Conservation (phyloP, 768 basidiomycete genomes). For the Boletus huronensis region DNA sequence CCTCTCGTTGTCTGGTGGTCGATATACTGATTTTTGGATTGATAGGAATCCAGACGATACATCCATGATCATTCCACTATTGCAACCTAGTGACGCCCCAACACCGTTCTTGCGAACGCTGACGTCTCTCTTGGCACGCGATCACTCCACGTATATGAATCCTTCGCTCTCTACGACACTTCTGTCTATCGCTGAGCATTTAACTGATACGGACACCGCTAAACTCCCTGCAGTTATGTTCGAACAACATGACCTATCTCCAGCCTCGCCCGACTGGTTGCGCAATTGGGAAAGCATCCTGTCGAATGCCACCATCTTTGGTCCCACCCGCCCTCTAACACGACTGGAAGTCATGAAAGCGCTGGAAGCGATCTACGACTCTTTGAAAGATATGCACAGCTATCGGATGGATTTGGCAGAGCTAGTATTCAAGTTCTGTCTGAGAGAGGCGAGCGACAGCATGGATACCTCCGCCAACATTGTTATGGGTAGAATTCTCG, state of each 20-base stretch:
- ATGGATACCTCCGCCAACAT: conserved; percentile 29
- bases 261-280: conserved; percentile 70
- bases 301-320: conserved; percentile 44
- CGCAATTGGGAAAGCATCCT: conserved; percentile 61
- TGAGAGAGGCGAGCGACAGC: conserved; percentile 28
- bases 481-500: conserved; percentile 56
- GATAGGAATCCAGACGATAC: conserved; percentile 44
- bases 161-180: conserved; percentile 63
- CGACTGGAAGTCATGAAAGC: conserved; percentile 54
- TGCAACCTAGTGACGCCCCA: conserved; percentile 51
- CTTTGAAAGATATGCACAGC: conserved; percentile 63
- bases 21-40: conserved; percentile 11
- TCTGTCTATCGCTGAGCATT: conserved; percentile 62
- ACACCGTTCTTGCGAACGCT: conserved; percentile 60
- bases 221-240: conserved; percentile 60
- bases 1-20: background rate
- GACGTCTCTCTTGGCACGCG: conserved; percentile 59
- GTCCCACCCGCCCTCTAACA: conserved; percentile 46
- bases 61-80: conserved; percentile 49
- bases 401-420: conserved; percentile 57
- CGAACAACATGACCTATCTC: conserved; percentile 64
- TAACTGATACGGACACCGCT: conserved; percentile 65
- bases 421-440: conserved; percentile 53
- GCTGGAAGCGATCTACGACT: conserved; percentile 57
- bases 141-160: conserved; percentile 53